phyloP scores from a whole-genome alignment of 148 eudicot genomes.

The Nyssa sinensis region DNA sequence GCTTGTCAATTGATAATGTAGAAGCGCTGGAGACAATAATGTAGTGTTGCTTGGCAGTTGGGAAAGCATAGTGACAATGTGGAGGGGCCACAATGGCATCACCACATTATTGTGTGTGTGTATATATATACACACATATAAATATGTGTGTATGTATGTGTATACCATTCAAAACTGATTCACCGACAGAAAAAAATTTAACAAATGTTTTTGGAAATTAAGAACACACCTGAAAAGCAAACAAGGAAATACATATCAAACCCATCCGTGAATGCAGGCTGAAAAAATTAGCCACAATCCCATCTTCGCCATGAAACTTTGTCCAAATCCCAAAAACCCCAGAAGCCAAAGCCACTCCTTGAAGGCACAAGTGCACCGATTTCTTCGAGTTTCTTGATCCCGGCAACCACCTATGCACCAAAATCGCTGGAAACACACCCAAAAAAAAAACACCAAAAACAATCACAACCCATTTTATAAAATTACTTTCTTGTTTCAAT shows the following conservation, averaged over 20 bases:
- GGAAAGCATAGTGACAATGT: not conserved
- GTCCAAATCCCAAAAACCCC: slow-evolving; percentile 93
- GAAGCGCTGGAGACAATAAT: no score
- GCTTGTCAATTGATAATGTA: not conserved
- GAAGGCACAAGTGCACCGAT: slow-evolving; percentile 73
- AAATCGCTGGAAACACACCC: slow-evolving; percentile 56
- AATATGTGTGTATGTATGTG: no score
- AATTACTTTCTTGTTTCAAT: slow-evolving; percentile 9
- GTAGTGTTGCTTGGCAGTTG: no score
- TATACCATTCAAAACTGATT: not conserved
- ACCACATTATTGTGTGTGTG: not conserved
- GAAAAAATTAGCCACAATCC: slow-evolving; percentile 83
- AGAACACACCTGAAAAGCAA: slow-evolving; percentile 68
- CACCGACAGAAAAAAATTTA: not conserved
- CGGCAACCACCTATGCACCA: slow-evolving; percentile 77
- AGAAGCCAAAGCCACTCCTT: slow-evolving; percentile 74
- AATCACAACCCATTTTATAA: slow-evolving; percentile 11
- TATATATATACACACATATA: no score
- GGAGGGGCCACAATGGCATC: not conserved
- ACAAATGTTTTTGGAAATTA: not conserved
- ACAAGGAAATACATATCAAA: slow-evolving; percentile 55
- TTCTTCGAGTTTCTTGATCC: slow-evolving; percentile 81
- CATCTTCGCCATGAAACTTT: slow-evolving; percentile 59
- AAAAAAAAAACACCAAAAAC: slow-evolving; percentile 7
- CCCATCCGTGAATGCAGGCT: slow-evolving; percentile 97